Base-by-base conservation (phyloP, 495 filamentous ascomycete genomes). In the Penicillium soppii region DNA sequence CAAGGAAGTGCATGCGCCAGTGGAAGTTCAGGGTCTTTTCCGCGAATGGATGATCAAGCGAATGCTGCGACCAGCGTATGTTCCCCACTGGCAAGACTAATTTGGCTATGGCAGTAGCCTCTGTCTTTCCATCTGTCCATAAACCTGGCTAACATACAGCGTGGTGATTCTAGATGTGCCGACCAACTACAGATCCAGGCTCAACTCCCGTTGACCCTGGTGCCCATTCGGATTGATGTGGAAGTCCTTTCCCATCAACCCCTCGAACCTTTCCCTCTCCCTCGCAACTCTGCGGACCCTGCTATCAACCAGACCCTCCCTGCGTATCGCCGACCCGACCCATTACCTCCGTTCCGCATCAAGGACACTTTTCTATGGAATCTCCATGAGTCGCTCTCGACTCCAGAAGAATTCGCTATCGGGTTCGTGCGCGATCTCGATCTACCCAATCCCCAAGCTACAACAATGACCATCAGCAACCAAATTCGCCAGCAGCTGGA, bases 351-450 rank as follows among this genome's bases (percentile, higher is more conserved):
- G 3, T 96, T 87, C 66, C 80, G 92, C 39, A 77, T 99, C 27
- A 91, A 95, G 67, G 94, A 99, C 57, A 87, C 85, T 21, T 97
- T 99, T 62, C 69, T 97, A 20, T 99, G 94, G 94, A 99, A 99
- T 63, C 77, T 99, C 8, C 91, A 97, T 68, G 94, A 99, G 72
- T 88, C 89, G 2, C 73, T 96, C 25, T 87, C 92, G 9, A 99
- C 94, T 0, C 95, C 94, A 4, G 94, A 99, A 63, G 86, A 92
- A 56, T 99, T 97, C 68, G 95, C 94, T 4, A 79, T 85, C 48
- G 81, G 77, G n/a, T 86, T 97, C 52, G 91, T 95, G 25, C 89
- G 95, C 55, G 94, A 99, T 65, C 81, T 97, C 41, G 95, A 99
- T 62, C 83, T 99, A 35, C 92, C 95, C 7, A 84, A 87, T 40